Percentiles rank a stretch among this genome's conserved stretches.
Evolutionary conservation across 148 eudicot genomes (phyloP).

Genomic region (Camellia granthamiana): DNA sequence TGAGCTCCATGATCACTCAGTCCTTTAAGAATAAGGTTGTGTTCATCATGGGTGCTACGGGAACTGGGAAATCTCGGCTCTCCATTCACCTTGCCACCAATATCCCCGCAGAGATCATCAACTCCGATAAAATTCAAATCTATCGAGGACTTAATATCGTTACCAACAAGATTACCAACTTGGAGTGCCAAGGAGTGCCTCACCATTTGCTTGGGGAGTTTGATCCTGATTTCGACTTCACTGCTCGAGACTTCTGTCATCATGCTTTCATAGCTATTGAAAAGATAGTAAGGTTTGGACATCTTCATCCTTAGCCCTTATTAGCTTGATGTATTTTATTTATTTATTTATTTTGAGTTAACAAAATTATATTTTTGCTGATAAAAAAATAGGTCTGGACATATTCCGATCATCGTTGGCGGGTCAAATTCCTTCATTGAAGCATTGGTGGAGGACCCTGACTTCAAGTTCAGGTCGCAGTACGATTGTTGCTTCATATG

Average conservation of each 20-base stretch:
- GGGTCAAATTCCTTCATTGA: conserved; percentile 38
- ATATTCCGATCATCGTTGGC: conserved; percentile 34
- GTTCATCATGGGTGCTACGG: conserved; percentile 39
- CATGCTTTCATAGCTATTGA: conserved; percentile 6
- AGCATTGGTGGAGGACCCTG: conserved; percentile 18
- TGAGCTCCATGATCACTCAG: not conserved
- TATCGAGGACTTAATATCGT: conserved; percentile 35
- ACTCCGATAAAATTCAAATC: conserved; percentile 40
- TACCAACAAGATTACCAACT: conserved; percentile 31
- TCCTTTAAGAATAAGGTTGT: conserved; percentile 24
- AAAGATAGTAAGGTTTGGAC: not conserved
- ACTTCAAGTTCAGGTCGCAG: conserved; percentile 6
- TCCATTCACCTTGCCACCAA: conserved; percentile 26
- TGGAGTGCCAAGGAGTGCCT: conserved; percentile 18
- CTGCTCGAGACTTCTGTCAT: conserved; percentile 14
- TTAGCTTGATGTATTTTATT: too few species aligned
- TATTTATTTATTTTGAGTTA: too few species aligned
- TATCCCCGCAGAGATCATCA: conserved; percentile 25
- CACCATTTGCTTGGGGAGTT: conserved; percentile 35
- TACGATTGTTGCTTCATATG: conserved; percentile 26
- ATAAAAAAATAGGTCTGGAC: not conserved
- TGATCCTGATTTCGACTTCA: conserved; percentile 25
- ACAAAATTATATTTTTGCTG: too few species aligned
- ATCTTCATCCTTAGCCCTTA: not conserved
- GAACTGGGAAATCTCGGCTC: conserved; percentile 33